Conservation (phyloP, 1,139 yeast species). For the Zygosaccharomyces pseudobailii region DNA sequence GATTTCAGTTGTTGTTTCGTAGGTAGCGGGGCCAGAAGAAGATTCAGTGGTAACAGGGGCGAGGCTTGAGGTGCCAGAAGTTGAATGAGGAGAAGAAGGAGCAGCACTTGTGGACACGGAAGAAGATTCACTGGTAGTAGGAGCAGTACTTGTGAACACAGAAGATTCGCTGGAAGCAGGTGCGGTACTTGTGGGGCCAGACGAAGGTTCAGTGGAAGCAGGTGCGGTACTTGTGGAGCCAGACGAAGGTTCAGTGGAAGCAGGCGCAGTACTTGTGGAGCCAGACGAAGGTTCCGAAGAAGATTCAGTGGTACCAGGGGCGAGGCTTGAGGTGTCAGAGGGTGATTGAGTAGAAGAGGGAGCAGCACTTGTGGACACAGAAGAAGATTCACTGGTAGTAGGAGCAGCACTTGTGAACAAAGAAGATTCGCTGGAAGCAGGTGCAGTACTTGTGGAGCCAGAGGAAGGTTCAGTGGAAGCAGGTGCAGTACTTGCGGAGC, state of each 20-base stretch:
- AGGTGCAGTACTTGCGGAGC: background rate
- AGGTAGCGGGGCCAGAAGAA: background rate
- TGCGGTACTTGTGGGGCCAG: too few species aligned
- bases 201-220: too few species aligned
- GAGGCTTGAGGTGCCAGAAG: background rate
- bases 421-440: background rate
- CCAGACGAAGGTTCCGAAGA: background rate
- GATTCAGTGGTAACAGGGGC: background rate
- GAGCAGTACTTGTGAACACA: too few species aligned
- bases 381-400: background rate
- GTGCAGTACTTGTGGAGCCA: background rate
- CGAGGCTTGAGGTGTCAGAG: background rate
- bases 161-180: too few species aligned
- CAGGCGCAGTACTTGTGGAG: too few species aligned
- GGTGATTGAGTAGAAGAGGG: too few species aligned
- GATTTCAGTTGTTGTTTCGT: background rate
- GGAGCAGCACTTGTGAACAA: too few species aligned
- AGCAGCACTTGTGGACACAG: background rate
- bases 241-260: too few species aligned
- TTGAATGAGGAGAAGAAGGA: too few species aligned
- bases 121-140: too few species aligned
- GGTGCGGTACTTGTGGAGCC: too few species aligned
- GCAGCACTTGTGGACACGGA: too few species aligned
- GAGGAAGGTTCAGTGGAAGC: background rate
- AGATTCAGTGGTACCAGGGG: background rate